Conservation (phyloP, 2,329 filamentous ascomycete species). For the Arthrocladium fulminans region DNA sequence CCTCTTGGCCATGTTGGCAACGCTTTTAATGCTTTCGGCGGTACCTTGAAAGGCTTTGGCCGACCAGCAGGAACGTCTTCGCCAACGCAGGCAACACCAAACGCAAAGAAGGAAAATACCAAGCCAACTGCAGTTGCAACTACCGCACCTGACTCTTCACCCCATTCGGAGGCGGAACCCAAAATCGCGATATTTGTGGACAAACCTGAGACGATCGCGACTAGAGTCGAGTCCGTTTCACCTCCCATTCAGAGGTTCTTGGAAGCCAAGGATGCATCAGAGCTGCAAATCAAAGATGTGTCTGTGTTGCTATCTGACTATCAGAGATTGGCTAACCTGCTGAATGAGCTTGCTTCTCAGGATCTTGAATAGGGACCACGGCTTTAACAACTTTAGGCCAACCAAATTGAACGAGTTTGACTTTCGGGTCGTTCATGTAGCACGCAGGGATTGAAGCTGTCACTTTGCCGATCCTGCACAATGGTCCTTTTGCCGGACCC, state of each 20-base stretch:
- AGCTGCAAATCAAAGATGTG: constrained; percentile 65
- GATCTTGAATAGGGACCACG: background rate
- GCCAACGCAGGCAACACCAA: constrained; percentile 24
- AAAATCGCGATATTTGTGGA: constrained; percentile 44
- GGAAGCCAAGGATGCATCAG: constrained; percentile 59
- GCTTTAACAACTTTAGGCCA: background rate
- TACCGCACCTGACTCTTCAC: background rate
- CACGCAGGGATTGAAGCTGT: too few species aligned
- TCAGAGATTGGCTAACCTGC: constrained; percentile 51
- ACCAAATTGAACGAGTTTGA: too few species aligned
- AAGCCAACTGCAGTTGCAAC: constrained; percentile 16
- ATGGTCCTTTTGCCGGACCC: too few species aligned
- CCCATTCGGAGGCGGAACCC: constrained; percentile 53
- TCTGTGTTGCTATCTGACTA: constrained; percentile 65
- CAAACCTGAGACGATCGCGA: constrained; percentile 8
- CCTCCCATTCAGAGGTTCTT: constrained; percentile 66
- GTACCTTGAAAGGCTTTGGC: constrained; percentile 71
- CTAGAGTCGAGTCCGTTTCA: constrained; percentile 23
- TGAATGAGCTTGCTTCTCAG: constrained; percentile 17
- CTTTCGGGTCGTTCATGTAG: too few species aligned
- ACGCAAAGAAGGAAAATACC: constrained; percentile 26
- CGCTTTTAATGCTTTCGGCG: constrained; percentile 34
- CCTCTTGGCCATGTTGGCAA: constrained; percentile 62
- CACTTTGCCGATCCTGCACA: too few species aligned
- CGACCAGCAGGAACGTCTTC: constrained; percentile 31